phyloP scores from a whole-genome alignment of 2,329 filamentous ascomycete species.

The Colletotrichum musae region DNA sequence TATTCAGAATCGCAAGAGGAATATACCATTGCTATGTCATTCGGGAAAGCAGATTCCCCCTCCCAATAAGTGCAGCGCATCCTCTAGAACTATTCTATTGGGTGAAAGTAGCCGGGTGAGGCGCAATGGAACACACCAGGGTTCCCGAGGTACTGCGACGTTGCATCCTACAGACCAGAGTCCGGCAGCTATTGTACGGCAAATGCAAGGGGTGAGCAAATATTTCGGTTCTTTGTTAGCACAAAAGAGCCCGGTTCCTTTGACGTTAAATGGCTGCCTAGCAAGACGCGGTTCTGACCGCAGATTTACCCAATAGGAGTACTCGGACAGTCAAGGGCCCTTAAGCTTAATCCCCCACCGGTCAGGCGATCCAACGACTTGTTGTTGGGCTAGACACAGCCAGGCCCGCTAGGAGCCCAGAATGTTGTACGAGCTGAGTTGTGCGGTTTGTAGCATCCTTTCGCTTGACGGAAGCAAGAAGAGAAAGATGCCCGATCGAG shows the following conservation, averaged over 20 bases:
- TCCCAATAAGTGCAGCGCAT: too few relatives aligned
- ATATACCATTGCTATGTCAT: neutral
- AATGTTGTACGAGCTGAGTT: neutral
- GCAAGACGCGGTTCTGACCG: slow-evolving; percentile 5
- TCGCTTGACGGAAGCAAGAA: neutral
- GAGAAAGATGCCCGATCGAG: neutral
- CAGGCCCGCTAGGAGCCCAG: neutral
- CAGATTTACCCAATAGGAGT: slow-evolving; percentile 16
- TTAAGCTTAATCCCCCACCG: slow-evolving; percentile 21
- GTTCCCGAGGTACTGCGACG: neutral
- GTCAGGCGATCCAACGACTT: slow-evolving; percentile 1
- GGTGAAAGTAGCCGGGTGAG: neutral
- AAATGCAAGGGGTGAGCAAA: neutral
- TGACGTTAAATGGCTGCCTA: slow-evolving; percentile 29
- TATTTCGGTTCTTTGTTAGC: slow-evolving; percentile 5
- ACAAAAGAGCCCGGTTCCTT: slow-evolving; percentile 17
- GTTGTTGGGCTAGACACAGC: neutral
- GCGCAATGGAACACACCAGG: neutral
- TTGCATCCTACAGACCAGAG: neutral
- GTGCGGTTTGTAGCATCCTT: neutral
- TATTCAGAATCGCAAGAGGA: neutral
- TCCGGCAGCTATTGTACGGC: neutral
- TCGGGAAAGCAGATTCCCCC: too few relatives aligned
- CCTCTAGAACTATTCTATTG: too few relatives aligned
- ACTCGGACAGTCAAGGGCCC: neutral